phyloP scores from a whole-genome alignment of 2,329 filamentous ascomycete genomes.

The Corinectria fuckeliana region DNA sequence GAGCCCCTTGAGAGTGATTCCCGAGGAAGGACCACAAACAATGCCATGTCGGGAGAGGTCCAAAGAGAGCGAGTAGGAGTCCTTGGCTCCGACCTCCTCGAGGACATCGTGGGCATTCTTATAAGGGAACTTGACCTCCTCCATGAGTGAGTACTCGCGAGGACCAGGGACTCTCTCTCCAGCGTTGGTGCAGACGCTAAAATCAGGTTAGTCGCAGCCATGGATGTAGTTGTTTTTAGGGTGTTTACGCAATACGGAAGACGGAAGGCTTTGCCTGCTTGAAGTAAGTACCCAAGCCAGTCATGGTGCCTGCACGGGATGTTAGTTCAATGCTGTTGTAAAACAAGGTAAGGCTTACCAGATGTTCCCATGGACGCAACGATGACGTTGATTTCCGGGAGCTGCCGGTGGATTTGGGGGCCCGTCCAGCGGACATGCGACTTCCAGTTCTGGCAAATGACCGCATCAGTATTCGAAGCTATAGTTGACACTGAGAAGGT shows the following conservation, averaged over 20 bases:
- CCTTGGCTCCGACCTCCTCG: constrained; percentile 60
- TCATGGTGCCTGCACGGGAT: constrained; percentile 47
- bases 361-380: constrained; percentile 62
- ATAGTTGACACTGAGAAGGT: fast-evolving
- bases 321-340: background rate
- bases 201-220: constrained; percentile 10
- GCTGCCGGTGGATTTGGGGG: constrained; percentile 61
- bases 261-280: constrained; percentile 58
- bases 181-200: constrained; percentile 61
- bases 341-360: constrained; percentile 19
- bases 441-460: constrained; percentile 54
- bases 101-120: constrained; percentile 58
- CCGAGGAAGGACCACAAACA: constrained; percentile 67
- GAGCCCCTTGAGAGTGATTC: constrained; percentile 61
- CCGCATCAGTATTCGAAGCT: background rate
- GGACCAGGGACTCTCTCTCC: constrained; percentile 66
- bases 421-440: constrained; percentile 65
- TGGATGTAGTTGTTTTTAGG: background rate
- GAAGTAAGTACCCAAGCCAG: constrained; percentile 58
- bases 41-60: constrained; percentile 63
- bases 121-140: constrained; percentile 64
- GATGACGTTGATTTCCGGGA: constrained; percentile 62
- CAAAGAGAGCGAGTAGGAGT: constrained; percentile 61
- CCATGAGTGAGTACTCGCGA: constrained; percentile 56
- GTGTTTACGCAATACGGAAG: constrained; percentile 42